A percentile compares a stretch with the other conserved stretches of the same genome.
These are phyloP conservation scores for Plantago ovata DNA, from an alignment of 257 asterid species.

Conservation along the genomic window DNA sequence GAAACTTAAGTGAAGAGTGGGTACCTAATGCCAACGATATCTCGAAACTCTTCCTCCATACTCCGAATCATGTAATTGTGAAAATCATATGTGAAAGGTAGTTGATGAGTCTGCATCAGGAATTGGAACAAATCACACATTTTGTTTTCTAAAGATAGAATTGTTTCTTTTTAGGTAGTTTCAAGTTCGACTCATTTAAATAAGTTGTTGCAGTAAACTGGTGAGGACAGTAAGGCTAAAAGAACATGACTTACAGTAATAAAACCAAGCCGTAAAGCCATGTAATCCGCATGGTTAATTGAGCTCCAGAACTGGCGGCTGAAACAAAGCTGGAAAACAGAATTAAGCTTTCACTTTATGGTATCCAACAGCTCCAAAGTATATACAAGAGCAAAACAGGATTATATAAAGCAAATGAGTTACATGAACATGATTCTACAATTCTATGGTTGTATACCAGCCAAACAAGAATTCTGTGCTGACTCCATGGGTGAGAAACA, in stretches of 20 bases:
- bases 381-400: background rate
- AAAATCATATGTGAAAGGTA: slow-evolving; percentile 82
- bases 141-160: too few relatives aligned
- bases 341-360: slow-evolving; percentile 1
- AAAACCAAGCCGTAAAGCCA: slow-evolving; percentile 83
- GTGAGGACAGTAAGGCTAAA: slow-evolving; percentile 1
- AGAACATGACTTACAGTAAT: slow-evolving; percentile 53
- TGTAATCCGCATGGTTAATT: slow-evolving; percentile 87
- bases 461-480: slow-evolving; percentile 78
- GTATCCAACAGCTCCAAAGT: background rate
- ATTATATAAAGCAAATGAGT: background rate
- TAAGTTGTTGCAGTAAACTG: background rate
- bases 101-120: slow-evolving; percentile 72
- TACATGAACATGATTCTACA: background rate
- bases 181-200: background rate
- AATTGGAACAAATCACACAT: slow-evolving; percentile 14
- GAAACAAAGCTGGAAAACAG: slow-evolving; percentile 76
- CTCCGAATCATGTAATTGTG: slow-evolving; percentile 95
- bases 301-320: slow-evolving; percentile 98
- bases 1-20: background rate
- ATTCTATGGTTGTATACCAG: slow-evolving; percentile 44
- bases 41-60: slow-evolving; percentile 97
- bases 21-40: slow-evolving; percentile 94
- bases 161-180: background rate
- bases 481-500: slow-evolving; percentile 96